Percentiles rank a stretch among this genome's conserved stretches.
Conservation (phyloP, 2,329 filamentous ascomycete species). For the Cryphonectria naterciae region DNA sequence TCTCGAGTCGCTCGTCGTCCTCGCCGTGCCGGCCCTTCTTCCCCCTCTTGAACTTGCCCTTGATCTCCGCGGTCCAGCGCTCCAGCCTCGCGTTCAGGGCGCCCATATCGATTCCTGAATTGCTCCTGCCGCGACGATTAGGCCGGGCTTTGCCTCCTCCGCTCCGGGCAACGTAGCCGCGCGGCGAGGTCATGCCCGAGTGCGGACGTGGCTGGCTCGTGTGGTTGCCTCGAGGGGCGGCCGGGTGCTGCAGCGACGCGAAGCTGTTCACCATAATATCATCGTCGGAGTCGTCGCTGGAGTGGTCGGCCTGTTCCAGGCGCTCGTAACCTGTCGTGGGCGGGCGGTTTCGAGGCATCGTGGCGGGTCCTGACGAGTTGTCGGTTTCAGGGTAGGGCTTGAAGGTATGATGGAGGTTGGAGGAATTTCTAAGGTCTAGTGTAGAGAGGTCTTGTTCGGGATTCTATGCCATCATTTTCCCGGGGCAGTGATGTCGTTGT, state of each 20-base stretch:
- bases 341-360: slow-evolving; percentile 70
- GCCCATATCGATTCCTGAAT: slow-evolving; percentile 94
- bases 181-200: slow-evolving; percentile 63
- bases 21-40: slow-evolving; percentile 62
- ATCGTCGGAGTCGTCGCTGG: slow-evolving; percentile 73
- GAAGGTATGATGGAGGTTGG: background rate
- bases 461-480: slow-evolving; percentile 13
- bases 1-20: slow-evolving; percentile 84
- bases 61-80: slow-evolving; percentile 97
- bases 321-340: slow-evolving; percentile 83
- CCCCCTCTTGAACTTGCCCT: slow-evolving; percentile 89
- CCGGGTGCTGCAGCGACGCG: slow-evolving; percentile 60
- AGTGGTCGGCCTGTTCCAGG: slow-evolving; percentile 78
- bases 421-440: background rate
- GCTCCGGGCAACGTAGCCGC: slow-evolving; percentile 44
- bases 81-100: slow-evolving; percentile 96
- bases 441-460: background rate
- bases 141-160: slow-evolving; percentile 45
- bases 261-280: slow-evolving; percentile 60
- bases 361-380: slow-evolving; percentile 31
- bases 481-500: background rate
- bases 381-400: background rate
- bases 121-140: slow-evolving; percentile 61
- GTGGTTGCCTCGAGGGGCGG: slow-evolving; percentile 66
- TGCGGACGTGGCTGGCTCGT: slow-evolving; percentile 64